Evolutionary conservation across 2,329 filamentous ascomycete genomes (phyloP).

Genomic region (Fusarium vanettenii): DNA sequence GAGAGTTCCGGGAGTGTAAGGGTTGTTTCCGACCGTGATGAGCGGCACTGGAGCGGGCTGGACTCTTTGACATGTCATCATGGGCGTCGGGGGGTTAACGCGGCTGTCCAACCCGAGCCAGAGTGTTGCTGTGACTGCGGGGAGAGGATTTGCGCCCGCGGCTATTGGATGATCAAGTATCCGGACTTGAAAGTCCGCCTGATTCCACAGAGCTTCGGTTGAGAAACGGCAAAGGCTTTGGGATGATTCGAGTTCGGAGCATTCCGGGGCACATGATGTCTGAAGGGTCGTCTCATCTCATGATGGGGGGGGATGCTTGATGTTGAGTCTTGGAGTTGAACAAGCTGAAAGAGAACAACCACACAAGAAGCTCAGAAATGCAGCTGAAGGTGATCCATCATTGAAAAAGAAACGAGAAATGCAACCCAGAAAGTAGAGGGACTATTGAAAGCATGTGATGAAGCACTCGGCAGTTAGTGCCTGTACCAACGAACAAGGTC

Average conservation of each 20-base stretch:
- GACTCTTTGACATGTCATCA: constrained; percentile 19
- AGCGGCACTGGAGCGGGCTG: constrained; percentile 10
- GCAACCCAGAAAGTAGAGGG: neutral
- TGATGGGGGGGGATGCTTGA: neutral
- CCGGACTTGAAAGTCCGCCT: constrained; percentile 43
- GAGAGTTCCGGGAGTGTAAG: constrained; percentile 15
- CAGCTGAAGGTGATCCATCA: neutral
- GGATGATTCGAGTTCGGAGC: neutral
- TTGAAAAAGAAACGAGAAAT: neutral
- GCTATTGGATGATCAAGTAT: constrained; percentile 32
- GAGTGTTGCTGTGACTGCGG: constrained; percentile 28
- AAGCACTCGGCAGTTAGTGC: neutral
- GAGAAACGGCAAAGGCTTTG: constrained; percentile 1
- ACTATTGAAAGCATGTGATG: constrained; percentile 14
- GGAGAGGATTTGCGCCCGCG: constrained; percentile 15
- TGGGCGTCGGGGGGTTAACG: constrained; percentile 29
- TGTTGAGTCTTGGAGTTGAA: neutral
- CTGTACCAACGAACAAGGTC: neutral
- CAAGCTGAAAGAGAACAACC: neutral
- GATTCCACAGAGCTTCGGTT: constrained; percentile 21
- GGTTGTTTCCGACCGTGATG: constrained; percentile 14
- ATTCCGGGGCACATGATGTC: neutral
- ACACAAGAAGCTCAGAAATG: neutral
- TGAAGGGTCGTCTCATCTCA: neutral
- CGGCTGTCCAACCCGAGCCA: constrained; percentile 29